phyloP scores from a whole-genome alignment of 805 yeast species.

The Saccharomycopsis selenospora region DNA sequence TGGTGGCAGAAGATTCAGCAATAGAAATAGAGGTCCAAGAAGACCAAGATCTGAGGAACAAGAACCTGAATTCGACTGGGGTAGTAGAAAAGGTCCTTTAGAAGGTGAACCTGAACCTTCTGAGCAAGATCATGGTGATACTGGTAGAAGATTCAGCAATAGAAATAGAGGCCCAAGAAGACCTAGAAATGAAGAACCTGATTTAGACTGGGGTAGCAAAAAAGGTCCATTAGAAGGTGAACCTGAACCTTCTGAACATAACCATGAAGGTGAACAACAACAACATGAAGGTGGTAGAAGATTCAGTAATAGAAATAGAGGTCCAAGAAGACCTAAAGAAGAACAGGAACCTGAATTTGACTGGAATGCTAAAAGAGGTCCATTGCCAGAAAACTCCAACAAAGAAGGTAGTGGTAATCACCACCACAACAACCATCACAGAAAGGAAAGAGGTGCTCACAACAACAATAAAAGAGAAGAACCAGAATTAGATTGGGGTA shows the following conservation, averaged over 20 bases:
- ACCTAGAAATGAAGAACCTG: constrained; percentile 44
- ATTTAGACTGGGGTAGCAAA: constrained; percentile 52
- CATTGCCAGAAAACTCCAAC: constrained; percentile 15
- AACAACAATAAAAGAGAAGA: constrained; percentile 37
- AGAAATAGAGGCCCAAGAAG: constrained; percentile 25
- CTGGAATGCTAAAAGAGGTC: constrained; percentile 24
- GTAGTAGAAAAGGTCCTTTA: constrained; percentile 29
- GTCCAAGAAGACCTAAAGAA: constrained; percentile 1
- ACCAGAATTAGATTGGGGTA: constrained; percentile 43
- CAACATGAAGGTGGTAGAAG: background rate
- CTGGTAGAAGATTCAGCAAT: background rate
- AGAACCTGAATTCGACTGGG: constrained; percentile 44
- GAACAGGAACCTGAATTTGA: constrained; percentile 38
- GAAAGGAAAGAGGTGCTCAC: constrained; percentile 25
- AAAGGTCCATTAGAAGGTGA: constrained; percentile 29
- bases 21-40: constrained; percentile 2
- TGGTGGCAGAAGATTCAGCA: constrained; percentile 1
- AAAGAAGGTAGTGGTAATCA: constrained; percentile 24
- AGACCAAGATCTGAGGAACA: constrained; percentile 29
- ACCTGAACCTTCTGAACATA: constrained; percentile 20
- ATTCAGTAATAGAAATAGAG: background rate
- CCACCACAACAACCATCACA: too few species aligned
- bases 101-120: constrained; percentile 4
- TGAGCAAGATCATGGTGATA: background rate
- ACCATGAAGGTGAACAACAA: constrained; percentile 7